Evolutionary conservation across 306 rosid genomes (phyloP).

Genomic region (Aeschynomene evenia): DNA sequence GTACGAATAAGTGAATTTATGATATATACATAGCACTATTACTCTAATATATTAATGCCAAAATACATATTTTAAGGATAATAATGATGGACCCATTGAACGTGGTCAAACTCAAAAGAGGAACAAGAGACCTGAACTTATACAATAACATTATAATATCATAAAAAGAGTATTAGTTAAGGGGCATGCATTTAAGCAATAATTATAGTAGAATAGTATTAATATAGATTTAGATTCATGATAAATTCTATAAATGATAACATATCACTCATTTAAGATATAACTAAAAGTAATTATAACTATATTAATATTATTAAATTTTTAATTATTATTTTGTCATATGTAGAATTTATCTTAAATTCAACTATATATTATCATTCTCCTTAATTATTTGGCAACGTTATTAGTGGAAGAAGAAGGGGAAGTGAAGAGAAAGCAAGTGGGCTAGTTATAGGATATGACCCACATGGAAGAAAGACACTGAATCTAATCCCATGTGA

Average conservation of each 20-base stretch:
- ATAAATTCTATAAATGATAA: no score
- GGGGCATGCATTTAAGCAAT: constrained; percentile 34
- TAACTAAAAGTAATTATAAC: no score
- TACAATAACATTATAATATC: not conserved
- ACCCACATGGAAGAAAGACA: constrained; percentile 42
- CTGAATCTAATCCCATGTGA: constrained; percentile 16
- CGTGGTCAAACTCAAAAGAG: constrained; percentile 39
- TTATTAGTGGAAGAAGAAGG: constrained; percentile 24
- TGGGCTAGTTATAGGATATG: constrained; percentile 22
- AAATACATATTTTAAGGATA: not conserved
- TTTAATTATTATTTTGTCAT: no score
- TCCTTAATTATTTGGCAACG: constrained; percentile 34
- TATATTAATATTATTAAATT: no score
- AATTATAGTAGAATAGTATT: no score
- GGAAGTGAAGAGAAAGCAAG: constrained; percentile 32
- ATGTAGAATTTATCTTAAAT: no score
- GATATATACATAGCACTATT: no score
- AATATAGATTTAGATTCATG: no score
- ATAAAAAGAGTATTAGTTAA: not conserved
- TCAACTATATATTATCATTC: no score
- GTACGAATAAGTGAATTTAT: no score
- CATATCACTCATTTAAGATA: no score
- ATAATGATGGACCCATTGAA: constrained; percentile 17
- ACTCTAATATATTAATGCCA: not conserved
- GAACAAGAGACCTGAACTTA: constrained; percentile 27